phyloP scores from a whole-genome alignment of 352 stramenopile species.

The Phytophthora tubulina region DNA sequence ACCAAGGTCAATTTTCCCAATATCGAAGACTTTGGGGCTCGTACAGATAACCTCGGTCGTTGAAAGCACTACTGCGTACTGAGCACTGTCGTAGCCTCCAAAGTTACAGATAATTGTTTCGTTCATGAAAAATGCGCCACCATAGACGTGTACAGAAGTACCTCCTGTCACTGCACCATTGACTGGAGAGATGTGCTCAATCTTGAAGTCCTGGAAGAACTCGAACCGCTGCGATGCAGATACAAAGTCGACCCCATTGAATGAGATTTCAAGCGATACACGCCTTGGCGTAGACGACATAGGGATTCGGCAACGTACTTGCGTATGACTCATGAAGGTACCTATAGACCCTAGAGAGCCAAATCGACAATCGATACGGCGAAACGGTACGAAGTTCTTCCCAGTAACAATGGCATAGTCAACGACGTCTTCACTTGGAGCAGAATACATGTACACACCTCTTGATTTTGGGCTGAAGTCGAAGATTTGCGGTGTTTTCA shows the following conservation, averaged over 20 bases:
- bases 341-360: constrained; percentile 35
- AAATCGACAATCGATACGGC: constrained; percentile 51
- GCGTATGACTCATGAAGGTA: constrained; percentile 45
- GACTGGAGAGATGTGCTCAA: constrained; percentile 50
- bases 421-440: neutral
- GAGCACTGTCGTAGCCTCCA: constrained; percentile 24
- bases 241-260: constrained; percentile 75
- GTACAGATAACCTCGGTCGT: constrained; percentile 53
- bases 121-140: constrained; percentile 51
- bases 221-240: constrained; percentile 40
- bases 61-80: constrained; percentile 52
- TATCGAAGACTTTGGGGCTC: constrained; percentile 30
- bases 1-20: constrained; percentile 40
- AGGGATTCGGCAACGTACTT: constrained; percentile 59
- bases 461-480: constrained; percentile 40
- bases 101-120: constrained; percentile 68
- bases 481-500: constrained; percentile 44
- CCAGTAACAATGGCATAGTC: constrained; percentile 39
- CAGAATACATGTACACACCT: constrained; percentile 8
- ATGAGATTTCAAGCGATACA: constrained; percentile 57
- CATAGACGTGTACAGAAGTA: constrained; percentile 68
- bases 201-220: constrained; percentile 46
- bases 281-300: constrained; percentile 23
- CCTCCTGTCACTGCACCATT: constrained; percentile 67
- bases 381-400: constrained; percentile 61